Base-by-base conservation (phyloP, 441 rosid genomes). In the Erodium moschatum region DNA sequence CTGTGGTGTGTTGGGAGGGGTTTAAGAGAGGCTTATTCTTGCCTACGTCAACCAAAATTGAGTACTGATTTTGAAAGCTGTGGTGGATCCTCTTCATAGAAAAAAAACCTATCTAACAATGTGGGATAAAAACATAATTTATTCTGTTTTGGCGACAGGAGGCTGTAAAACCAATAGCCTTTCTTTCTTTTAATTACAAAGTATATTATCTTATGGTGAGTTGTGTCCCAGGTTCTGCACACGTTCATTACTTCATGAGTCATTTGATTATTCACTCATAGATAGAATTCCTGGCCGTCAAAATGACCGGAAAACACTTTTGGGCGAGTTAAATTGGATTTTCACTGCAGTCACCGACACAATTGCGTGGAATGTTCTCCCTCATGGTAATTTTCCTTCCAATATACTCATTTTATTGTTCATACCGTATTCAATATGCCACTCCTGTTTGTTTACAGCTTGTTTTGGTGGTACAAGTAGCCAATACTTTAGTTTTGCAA, bases 271-370 rank as follows among this genome's bases (percentile, higher is more conserved):
- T 81, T 85, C 87, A 42, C 87, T 95, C 64, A 92, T 95, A 69
- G 98, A 95, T 81, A 86, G 86, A 82, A 95, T 95, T 82, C 99
- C 99, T 69, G 99, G 99, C 64, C 92, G 99, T 70, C 99, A 91
- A 82, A 95, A 86, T 78, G 99, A 95, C 74, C 98, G 99, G 66
- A 95, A 87, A 80, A 95, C 98, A 13, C 89, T 89, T 71, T 77
- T 95, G 76, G 99, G 99, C 64, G 99, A 95, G 79, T 83, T 95
- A 86, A 95, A 95, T 75, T 95, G 99, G 99, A 95, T 95, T 70
- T 95, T 95, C 78, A 92, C 98, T 33, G 98, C 98, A 64, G 98
- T 92, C 60, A 95, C 97, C 0, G 99, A 95, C 80, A 95, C 99
- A 73, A 95, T 95, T 80, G 99, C 98, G 2, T 95, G 99, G 99